Base-by-base conservation (phyloP, 2,329 filamentous ascomycete species). In the Calonectria pauciramosa region DNA sequence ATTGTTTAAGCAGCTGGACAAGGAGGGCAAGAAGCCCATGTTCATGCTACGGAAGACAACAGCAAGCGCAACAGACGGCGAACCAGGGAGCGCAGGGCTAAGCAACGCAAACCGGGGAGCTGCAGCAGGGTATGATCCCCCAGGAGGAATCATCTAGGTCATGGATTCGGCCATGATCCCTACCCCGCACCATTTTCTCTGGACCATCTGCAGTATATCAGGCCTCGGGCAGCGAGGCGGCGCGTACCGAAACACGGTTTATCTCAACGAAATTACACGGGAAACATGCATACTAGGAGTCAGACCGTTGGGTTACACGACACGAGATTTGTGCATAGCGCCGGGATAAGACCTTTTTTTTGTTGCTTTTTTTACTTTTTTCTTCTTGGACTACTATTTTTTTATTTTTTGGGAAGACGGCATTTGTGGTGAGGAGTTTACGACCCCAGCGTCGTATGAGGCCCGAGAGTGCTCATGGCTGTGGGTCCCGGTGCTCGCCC, bases 1-100 rank as follows among this genome's bases (percentile, higher is more conserved):
- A 76, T 86, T 99, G 76, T 99, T 99, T 87, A 99, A 99, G 87
- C 96, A 99, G 84, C 88, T 99, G 71, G 96, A 99, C 83, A 96
- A 96, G 84, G 97, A 99, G 87, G 97, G 97, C 60, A 94, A 97
- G 86, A 99, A 99, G 84, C 97, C 97, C 28, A 99, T 99, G 97
- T 99, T 99, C 83, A 99, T 99, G 97, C 88, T 99, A 71, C 89
- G 97, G 72, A 92, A 92, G 85, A 93, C 90, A 41, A 91, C 90
- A 63, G 88, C 49, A 89, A 89, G 13, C 86, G 13, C 86, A 67
- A 86, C 86, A 30, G 90, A 91, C 66, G 89, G 90, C 56, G 85
- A 87, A 1, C 89, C 89, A 13, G 90, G 90, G 20, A 91, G 90
- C 76, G 90, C 89, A 9, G 90, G 90, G 14, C 82, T 91, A 32